Conservation (phyloP, 805 yeast species). For the Crinitomyces ghanaensis region DNA sequence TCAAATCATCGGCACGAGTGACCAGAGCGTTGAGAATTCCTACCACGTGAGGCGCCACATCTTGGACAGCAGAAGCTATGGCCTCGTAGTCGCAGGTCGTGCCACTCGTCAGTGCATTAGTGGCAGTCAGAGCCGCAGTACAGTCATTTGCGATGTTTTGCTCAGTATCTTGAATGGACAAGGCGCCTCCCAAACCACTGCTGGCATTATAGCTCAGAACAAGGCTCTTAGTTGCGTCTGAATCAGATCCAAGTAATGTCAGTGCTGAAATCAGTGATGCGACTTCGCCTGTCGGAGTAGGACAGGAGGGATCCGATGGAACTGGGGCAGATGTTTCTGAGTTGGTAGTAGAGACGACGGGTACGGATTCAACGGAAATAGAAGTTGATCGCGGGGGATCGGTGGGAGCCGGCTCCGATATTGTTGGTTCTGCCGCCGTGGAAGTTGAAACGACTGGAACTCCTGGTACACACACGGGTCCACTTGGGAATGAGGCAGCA, state of each 20-base stretch:
- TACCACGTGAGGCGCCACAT: slow-evolving; percentile 10
- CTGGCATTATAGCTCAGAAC: slow-evolving; percentile 6
- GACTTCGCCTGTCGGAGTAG: slow-evolving; percentile 8
- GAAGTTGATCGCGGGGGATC: no score
- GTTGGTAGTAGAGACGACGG: slow-evolving; percentile 1
- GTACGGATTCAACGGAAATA: slow-evolving; percentile 1
- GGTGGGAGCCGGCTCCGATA: no score
- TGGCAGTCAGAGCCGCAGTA: slow-evolving; percentile 6
- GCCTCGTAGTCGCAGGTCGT: slow-evolving; percentile 10
- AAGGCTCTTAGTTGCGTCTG: slow-evolving; percentile 7
- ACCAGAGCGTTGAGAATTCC: slow-evolving; percentile 15
- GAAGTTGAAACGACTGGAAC: no score
- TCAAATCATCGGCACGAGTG: slow-evolving; percentile 18
- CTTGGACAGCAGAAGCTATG: slow-evolving; percentile 4
- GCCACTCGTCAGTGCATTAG: slow-evolving; percentile 8
- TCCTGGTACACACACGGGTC: no score
- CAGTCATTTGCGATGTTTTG: slow-evolving; percentile 15
- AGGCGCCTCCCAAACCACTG: slow-evolving; percentile 21
- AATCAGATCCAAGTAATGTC: slow-evolving; percentile 8
- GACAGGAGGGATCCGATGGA: slow-evolving; percentile 2
- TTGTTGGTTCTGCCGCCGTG: no score
- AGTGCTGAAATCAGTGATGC: slow-evolving; percentile 8
- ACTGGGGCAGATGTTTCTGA: background rate
- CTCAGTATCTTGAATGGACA: slow-evolving; percentile 20
- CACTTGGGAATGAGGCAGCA: no score